Evolutionary conservation across 768 basidiomycete genomes (phyloP).

Genomic region (Leucocoprinus sp.): DNA sequence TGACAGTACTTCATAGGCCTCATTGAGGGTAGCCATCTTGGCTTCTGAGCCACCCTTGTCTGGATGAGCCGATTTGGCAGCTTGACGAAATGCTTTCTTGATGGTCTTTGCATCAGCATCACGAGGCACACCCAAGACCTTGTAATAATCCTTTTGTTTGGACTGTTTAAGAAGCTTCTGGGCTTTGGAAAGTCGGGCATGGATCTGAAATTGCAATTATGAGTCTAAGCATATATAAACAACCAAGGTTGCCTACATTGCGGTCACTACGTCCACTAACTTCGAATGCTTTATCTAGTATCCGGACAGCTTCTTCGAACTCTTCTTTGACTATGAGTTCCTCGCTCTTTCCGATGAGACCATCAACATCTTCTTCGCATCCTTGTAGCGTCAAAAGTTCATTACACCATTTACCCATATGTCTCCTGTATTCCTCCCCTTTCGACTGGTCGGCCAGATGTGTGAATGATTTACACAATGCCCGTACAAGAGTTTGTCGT

Average conservation of each 20-base stretch:
- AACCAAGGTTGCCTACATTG: conserved; percentile 41
- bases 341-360: conserved; percentile 68
- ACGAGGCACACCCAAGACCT: conserved; percentile 78
- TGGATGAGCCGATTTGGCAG: conserved; percentile 79
- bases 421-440: conserved; percentile 32
- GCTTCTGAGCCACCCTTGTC: conserved; percentile 92
- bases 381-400: conserved; percentile 62
- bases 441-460: conserved; percentile 31
- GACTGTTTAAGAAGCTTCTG: conserved; percentile 84
- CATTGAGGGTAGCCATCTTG: conserved; percentile 92
- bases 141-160: conserved; percentile 94
- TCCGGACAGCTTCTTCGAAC: conserved; percentile 80
- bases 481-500: conserved; percentile 51
- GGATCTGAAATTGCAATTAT: conserved; percentile 39
- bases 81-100: conserved; percentile 88
- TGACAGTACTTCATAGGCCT: conserved; percentile 90
- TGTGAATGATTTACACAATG: conserved; percentile 72
- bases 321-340: conserved; percentile 63
- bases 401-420: conserved; percentile 64
- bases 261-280: conserved; percentile 64
- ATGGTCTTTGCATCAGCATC: conserved; percentile 88
- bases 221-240: neutral
- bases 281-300: conserved; percentile 79
- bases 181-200: conserved; percentile 68
- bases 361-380: conserved; percentile 66